Base-by-base conservation (phyloP, 768 basidiomycete genomes). In the Rhodocollybia butyracea region DNA sequence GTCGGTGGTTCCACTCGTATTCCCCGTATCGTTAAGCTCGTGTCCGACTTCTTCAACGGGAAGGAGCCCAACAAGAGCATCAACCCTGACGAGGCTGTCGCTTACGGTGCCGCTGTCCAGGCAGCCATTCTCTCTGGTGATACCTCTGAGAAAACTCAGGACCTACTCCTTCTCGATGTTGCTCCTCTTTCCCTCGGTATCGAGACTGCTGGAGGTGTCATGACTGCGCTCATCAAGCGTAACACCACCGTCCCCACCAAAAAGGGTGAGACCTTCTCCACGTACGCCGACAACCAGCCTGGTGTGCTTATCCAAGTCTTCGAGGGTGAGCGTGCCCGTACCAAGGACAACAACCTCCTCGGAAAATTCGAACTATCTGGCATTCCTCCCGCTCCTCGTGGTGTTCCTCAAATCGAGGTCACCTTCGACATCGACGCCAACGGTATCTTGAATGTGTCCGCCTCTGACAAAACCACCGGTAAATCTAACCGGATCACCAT, bases 321-420 rank as follows among this genome's bases (percentile, higher is more conserved):
- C 69, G 91, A 95, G 75, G 92, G 91, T 61, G 91, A 94, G 70
- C 88, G 92, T 68, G 83, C 87, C 31, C 82, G 87, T 66, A 93
- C 93, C 46, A 92, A 89, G 76, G 87, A 92, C 75, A 95, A 95
- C 78, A 89, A 93, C 76, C 75, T 89, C 39, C 83, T 95, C 60
- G 92, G 93, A 61, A 86, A 93, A 72, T 94, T 95, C 66, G 91
- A 94, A 71, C 81, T 96, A n/a, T 85, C 85, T 52, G 89, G 90
- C 56, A 93, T 95, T 59, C 90, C 86, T 19, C 90, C 91, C 22
- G 91, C 91, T 7, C 89, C 91, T 45, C 86, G 88, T 66, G 93
- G 93, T 70, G 87, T 92, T 59, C 93, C 93, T 57, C 89, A 94
- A 64, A 86, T 95, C 59, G 91, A 94, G 69, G 91, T 94, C 62